Evolutionary conservation across 2,329 filamentous ascomycete species (phyloP).

Genomic region (Xylaria sp.): DNA sequence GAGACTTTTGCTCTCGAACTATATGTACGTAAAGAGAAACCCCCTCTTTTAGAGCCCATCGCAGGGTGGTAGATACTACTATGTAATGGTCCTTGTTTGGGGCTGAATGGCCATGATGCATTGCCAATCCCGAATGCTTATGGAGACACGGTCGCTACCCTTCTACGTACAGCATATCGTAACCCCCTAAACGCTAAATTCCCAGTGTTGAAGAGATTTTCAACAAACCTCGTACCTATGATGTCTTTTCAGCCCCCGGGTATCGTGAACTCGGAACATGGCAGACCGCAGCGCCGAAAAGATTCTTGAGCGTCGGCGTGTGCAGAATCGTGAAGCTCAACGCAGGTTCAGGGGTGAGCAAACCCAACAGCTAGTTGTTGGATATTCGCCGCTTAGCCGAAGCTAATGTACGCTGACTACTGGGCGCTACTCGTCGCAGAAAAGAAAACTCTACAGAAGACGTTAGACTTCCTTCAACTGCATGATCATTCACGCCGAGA

Average conservation of each 20-base stretch:
- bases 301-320: constrained; percentile 22
- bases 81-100: constrained; percentile 1
- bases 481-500: constrained; percentile 3
- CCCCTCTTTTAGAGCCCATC: too few species aligned
- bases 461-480: constrained; percentile 3
- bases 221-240: not conserved
- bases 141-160: too few species aligned
- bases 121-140: not conserved
- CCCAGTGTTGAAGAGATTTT: not conserved
- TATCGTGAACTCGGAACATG: constrained; percentile 5
- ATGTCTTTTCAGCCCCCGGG: not conserved
- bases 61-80: constrained; percentile 9
- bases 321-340: constrained; percentile 19
- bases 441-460: constrained; percentile 20
- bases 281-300: constrained; percentile 17
- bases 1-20: too few species aligned
- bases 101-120: not conserved
- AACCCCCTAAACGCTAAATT: not conserved
- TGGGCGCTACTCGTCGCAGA: not conserved
- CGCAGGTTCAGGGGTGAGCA: constrained; percentile 21
- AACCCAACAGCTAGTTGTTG: not conserved
- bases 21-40: too few species aligned
- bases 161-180: not conserved
- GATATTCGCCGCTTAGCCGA: not conserved
- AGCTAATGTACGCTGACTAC: not conserved